Base-by-base conservation (phyloP, 1,284 basidiomycete genomes). In the Microbotryomycetes sp. region DNA sequence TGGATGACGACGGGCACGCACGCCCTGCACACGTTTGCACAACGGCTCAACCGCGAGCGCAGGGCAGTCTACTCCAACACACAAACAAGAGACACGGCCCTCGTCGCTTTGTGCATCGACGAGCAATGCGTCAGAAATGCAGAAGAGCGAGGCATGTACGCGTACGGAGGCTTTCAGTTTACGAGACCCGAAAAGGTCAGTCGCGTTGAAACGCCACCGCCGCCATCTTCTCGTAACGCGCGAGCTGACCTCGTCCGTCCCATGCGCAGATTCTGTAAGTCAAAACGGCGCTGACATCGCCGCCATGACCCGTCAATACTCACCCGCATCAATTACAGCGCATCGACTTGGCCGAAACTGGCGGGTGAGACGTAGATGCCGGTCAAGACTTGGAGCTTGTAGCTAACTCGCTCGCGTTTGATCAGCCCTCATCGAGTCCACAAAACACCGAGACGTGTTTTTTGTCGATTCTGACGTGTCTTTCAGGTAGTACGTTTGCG, bases 391-490 rank as follows among this genome's bases (percentile, higher is more conserved):
- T n/a, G n/a, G n/a, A n/a, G n/a, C n/a, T 18, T 2, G 5, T 18
- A 4, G 5, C 4, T 3, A 15, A 23, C 45, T 61, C 4, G 57
- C 7, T 1, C 52, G 1, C 2, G 27, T 15, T 45, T 11, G 15
- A 11, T 29, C 15, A 66, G 65, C 56, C 13, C 56, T 67, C 29
- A 62, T 65, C 53, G 66, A 67, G 28, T 45, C 62, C 5, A 35
- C 64, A 1, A 54, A 56, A 6, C 28, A 57, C 2, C 63, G 66
- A 9, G 66, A 67, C 41, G 56, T 65, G 24, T 67, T 65, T 56
- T 67, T 67, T 45, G 35, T 65, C 53, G 63, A 67, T 47, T 51
- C 62, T 21, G 66, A 67, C 46, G 63, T 67, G 3, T 21, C 57
- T 3, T 62, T 65, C 51, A 52, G 55, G 28, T 52, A 57, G 65